phyloP scores from a whole-genome alignment of 73 alveolate species.

The Paramecium tetraurelia region DNA sequence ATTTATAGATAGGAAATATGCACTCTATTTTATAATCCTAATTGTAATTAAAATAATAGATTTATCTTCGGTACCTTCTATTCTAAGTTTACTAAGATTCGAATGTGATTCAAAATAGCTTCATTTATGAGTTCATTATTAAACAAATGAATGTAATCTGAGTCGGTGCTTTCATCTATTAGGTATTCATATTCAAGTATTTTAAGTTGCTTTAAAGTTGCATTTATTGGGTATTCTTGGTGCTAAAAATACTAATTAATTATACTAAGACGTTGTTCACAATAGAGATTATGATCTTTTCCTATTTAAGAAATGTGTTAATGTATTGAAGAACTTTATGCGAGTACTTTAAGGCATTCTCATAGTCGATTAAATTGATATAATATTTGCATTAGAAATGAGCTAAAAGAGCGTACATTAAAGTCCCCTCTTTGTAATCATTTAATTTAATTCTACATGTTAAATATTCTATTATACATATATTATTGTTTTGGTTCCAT shows the following conservation, averaged over 20 bases:
- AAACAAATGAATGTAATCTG: not conserved
- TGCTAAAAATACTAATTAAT: not conserved
- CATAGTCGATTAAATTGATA: not conserved
- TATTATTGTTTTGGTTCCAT: not conserved
- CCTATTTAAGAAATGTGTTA: not conserved
- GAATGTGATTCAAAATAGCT: not conserved
- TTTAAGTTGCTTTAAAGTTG: not conserved
- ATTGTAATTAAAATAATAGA: not conserved
- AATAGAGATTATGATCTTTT: not conserved
- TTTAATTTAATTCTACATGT: not conserved
- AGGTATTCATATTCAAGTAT: not conserved
- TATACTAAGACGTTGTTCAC: not conserved
- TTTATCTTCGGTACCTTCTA: not conserved
- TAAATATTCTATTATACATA: not conserved
- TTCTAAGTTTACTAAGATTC: not conserved
- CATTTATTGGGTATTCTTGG: not conserved
- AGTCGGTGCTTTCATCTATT: not conserved
- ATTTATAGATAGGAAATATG: not conserved
- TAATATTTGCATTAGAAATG: not conserved
- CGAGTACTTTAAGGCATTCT: not conserved
- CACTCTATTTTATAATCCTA: not conserved
- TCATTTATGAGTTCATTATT: not conserved
- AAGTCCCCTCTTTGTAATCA: not conserved
- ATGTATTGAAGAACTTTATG: not conserved
- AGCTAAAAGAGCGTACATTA: not conserved